Percentiles rank a stretch among this genome's conserved stretches.
phyloP scores from a whole-genome alignment of 106 monocot genomes.

The Dactylorhiza incarnata region DNA sequence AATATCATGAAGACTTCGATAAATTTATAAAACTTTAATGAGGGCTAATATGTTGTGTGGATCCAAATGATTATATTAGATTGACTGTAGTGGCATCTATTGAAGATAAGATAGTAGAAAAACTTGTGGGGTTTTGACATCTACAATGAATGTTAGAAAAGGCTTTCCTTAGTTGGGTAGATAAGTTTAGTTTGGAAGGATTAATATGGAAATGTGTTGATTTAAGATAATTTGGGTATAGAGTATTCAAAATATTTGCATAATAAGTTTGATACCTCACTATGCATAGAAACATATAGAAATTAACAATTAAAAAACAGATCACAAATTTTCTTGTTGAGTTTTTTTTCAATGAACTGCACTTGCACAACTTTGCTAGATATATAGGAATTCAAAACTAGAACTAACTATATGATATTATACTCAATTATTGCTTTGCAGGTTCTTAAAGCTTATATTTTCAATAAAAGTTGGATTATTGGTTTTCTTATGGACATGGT shows the following conservation, averaged over 20 bases:
- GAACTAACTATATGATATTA: not conserved
- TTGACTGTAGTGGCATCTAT: not conserved
- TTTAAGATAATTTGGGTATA: not conserved
- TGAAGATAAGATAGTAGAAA: not conserved
- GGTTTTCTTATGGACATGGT: conserved; percentile 88
- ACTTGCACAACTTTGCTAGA: not conserved
- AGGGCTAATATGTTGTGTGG: not conserved
- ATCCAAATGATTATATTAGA: not conserved
- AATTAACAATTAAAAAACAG: not conserved
- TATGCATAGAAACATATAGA: not conserved
- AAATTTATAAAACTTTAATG: not conserved
- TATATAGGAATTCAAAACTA: not conserved
- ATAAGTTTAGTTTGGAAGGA: not conserved
- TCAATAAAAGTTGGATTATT: conserved; percentile 70
- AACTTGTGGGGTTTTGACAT: not conserved
- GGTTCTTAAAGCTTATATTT: conserved; percentile 79
- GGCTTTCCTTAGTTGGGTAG: not conserved
- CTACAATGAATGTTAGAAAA: not conserved
- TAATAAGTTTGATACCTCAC: not conserved
- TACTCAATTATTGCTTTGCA: conserved; percentile 10
- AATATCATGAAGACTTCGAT: not conserved
- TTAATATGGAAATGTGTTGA: not conserved
- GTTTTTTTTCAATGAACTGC: not conserved
- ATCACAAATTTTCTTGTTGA: not conserved
- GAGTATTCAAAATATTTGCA: not conserved